Conservation (phyloP, 352 stramenopile species). For the Plasmopara halstedii region DNA sequence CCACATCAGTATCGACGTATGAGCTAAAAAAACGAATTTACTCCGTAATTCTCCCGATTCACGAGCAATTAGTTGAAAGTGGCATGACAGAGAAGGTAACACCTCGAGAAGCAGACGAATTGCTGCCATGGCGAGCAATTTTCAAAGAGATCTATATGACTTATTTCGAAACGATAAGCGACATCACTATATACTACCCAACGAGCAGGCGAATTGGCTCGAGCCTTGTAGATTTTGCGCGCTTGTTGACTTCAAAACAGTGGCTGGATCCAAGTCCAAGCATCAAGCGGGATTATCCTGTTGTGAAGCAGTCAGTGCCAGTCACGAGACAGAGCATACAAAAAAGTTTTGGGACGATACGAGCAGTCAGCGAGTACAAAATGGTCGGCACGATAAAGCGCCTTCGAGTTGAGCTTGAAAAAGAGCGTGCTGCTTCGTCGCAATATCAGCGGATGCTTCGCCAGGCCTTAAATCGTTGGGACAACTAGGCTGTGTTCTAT, state of each 20-base stretch:
- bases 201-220: slow-evolving; percentile 16
- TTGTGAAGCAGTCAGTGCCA: slow-evolving; percentile 10
- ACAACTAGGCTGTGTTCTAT: slow-evolving; percentile 26
- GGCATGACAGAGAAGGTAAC: slow-evolving; percentile 6
- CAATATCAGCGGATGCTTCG: slow-evolving; percentile 57
- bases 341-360: slow-evolving; percentile 25
- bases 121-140: slow-evolving; percentile 51
- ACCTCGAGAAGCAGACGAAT: slow-evolving; percentile 10
- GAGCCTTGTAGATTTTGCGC: slow-evolving; percentile 7
- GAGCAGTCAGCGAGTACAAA: slow-evolving; percentile 11
- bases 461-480: slow-evolving; percentile 42
- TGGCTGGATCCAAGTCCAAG: neutral
- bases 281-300: slow-evolving; percentile 2
- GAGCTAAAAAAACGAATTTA: slow-evolving; percentile 66
- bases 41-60: slow-evolving; percentile 38
- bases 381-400: slow-evolving; percentile 27
- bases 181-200: slow-evolving; percentile 40
- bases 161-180: slow-evolving; percentile 49
- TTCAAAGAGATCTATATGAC: slow-evolving; percentile 51
- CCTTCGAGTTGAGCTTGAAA: slow-evolving; percentile 48
- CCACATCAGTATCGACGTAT: slow-evolving; percentile 31
- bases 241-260: neutral
- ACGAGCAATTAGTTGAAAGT: slow-evolving; percentile 28
- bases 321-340: slow-evolving; percentile 31
- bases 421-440: slow-evolving; percentile 33